A percentile compares a stretch with the other conserved stretches of the same genome.
Conservation (phyloP, 2,329 filamentous ascomycete genomes). For the Neonectria ditissima region DNA sequence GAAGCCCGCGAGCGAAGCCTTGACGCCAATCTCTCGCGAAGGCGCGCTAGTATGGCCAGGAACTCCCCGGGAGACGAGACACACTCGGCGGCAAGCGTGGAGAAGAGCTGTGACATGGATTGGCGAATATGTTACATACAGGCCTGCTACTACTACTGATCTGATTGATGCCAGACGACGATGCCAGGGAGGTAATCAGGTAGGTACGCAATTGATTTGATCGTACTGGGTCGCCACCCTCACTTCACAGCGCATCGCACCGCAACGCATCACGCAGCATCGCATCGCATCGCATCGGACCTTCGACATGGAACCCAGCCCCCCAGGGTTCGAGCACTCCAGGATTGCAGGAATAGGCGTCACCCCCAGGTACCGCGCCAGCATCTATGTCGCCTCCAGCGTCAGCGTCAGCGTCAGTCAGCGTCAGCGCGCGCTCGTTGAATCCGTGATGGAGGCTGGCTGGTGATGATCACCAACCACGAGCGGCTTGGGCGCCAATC, state of each 20-base stretch:
- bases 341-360: constrained; percentile 12
- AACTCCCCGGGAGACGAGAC: constrained; percentile 35
- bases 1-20: constrained; percentile 27
- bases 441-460: constrained; percentile 29
- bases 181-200: constrained; percentile 11
- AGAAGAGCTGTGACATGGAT: constrained; percentile 36
- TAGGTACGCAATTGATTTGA: constrained; percentile 4
- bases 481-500: constrained; percentile 31
- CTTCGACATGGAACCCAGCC: constrained; percentile 15
- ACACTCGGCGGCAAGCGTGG: constrained; percentile 41
- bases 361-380: constrained; percentile 27
- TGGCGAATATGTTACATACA: too few relatives aligned
- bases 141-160: too few relatives aligned
- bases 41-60: constrained; percentile 35
- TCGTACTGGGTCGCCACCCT: constrained; percentile 3
- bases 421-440: constrained; percentile 34
- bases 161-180: constrained; percentile 16
- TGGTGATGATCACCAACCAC: constrained; percentile 30
- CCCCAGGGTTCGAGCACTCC: constrained; percentile 9
- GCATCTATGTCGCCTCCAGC: constrained; percentile 29
- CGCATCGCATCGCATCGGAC: constrained; percentile 16
- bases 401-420: constrained; percentile 40
- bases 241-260: constrained; percentile 18
- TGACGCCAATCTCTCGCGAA: constrained; percentile 34
- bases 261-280: constrained; percentile 21